phyloP scores from a whole-genome alignment of 192 early-diverging fungal species.

The Glomus cerebriforme region DNA sequence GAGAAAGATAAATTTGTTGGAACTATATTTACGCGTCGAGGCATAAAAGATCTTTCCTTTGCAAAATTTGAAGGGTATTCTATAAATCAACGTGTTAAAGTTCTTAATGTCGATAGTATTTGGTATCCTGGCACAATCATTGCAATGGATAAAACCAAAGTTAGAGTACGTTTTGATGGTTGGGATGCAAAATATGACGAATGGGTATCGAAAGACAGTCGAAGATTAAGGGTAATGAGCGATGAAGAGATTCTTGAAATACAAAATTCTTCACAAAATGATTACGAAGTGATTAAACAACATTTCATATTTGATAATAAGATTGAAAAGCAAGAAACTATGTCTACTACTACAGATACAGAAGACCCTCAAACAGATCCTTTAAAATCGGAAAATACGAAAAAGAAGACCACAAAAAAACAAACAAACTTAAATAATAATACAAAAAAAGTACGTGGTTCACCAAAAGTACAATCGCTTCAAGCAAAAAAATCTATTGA shows the following conservation, averaged over 20 bases:
- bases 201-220: constrained; percentile 53
- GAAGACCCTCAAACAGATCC: neutral
- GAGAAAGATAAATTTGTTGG: neutral
- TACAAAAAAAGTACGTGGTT: neutral
- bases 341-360: neutral
- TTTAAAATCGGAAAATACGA: neutral
- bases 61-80: constrained; percentile 35
- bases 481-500: neutral
- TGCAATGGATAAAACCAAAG: constrained; percentile 40
- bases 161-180: constrained; percentile 52
- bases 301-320: neutral
- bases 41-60: neutral
- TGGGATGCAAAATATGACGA: constrained; percentile 54
- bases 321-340: neutral
- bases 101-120: constrained; percentile 43
- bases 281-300: neutral
- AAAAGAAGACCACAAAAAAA: neutral
- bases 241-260: constrained; percentile 26
- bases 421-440: neutral
- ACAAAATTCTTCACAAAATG: neutral
- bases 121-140: constrained; percentile 52
- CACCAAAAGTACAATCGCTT: neutral
- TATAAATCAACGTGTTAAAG: constrained; percentile 41
- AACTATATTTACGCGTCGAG: neutral
- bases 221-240: constrained; percentile 36